A percentile compares a stretch with the other conserved stretches of the same genome.
phyloP scores from a whole-genome alignment of 2,329 filamentous ascomycete species.

The Alternaria viburni region DNA sequence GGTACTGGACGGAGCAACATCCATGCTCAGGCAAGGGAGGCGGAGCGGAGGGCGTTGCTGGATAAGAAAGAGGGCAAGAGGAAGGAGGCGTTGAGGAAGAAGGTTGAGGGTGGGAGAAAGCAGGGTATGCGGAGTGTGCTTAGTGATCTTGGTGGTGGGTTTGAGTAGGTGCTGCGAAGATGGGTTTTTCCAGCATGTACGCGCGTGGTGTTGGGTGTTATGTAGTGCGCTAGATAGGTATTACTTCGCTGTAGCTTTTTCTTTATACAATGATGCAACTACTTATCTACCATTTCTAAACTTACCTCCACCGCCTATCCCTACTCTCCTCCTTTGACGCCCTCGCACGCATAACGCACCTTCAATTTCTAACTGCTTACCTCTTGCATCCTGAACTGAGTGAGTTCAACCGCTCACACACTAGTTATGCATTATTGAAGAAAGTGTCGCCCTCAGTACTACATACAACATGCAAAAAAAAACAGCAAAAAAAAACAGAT shows the following conservation, averaged over 20 bases:
- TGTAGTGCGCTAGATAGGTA: neutral
- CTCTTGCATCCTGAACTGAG: neutral
- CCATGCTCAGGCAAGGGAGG: conserved; percentile 65
- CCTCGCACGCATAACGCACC: neutral
- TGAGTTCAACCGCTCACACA: neutral
- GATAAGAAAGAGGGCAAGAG: conserved; percentile 61
- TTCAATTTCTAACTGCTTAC: neutral
- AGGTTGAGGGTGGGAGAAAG: conserved; percentile 42
- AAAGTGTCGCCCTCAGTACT: neutral
- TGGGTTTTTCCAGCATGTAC: neutral
- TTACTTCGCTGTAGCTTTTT: neutral
- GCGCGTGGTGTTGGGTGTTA: neutral
- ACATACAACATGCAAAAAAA: neutral
- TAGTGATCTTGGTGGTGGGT: conserved; percentile 41
- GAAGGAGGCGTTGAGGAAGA: conserved; percentile 55
- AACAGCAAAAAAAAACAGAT: neutral
- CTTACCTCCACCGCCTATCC: neutral
- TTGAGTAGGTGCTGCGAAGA: conserved; percentile 33
- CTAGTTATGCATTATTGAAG: neutral
- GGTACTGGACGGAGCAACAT: conserved; percentile 66
- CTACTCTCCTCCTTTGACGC: neutral
- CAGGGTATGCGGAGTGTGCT: conserved; percentile 43
- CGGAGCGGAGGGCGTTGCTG: conserved; percentile 58
- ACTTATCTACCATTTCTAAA: neutral
- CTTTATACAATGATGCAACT: neutral